These are phyloP conservation scores for Epichloe aotearoae DNA, from an alignment of 2,329 filamentous ascomycete genomes.

Conservation along the genomic window DNA sequence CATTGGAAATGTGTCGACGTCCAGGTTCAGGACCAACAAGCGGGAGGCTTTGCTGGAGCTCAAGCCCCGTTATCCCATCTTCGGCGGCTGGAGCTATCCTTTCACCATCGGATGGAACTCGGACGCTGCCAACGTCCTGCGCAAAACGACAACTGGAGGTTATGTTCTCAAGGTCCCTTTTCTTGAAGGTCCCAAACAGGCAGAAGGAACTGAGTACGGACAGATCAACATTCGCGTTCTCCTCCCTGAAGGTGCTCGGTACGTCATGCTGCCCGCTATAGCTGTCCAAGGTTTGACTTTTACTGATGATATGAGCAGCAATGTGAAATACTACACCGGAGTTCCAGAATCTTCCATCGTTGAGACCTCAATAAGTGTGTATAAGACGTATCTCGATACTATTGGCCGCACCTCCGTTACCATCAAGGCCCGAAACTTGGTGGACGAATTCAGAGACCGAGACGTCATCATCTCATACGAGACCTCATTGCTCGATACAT, in stretches of 20 bases:
- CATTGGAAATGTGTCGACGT: slow-evolving; percentile 95
- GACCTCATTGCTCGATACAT: slow-evolving; percentile 56
- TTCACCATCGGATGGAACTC: slow-evolving; percentile 96
- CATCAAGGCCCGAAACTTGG: slow-evolving; percentile 71
- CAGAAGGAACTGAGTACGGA: slow-evolving; percentile 77
- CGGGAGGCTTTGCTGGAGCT: slow-evolving; percentile 77
- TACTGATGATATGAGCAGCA: slow-evolving; percentile 41
- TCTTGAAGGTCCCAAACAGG: slow-evolving; percentile 77
- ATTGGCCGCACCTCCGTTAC: slow-evolving; percentile 71
- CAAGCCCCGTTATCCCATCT: slow-evolving; percentile 90
- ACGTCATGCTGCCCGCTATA: slow-evolving; percentile 25
- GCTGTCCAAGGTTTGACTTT: neutral
- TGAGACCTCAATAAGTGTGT: slow-evolving; percentile 43
- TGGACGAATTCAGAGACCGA: slow-evolving; percentile 78
- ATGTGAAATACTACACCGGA: slow-evolving; percentile 63
- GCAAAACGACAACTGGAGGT: slow-evolving; percentile 50
- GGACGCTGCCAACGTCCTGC: slow-evolving; percentile 63
- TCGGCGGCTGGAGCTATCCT: slow-evolving; percentile 95
- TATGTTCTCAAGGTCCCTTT: slow-evolving; percentile 86
- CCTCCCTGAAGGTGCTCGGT: slow-evolving; percentile 82
- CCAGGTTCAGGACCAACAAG: slow-evolving; percentile 64
- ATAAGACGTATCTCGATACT: slow-evolving; percentile 90
- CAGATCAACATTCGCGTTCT: slow-evolving; percentile 69
- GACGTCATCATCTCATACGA: slow-evolving; percentile 82
- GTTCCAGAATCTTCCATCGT: slow-evolving; percentile 53